Conservation (phyloP, 768 basidiomycete species). For the Rhizopogon sp. region DNA sequence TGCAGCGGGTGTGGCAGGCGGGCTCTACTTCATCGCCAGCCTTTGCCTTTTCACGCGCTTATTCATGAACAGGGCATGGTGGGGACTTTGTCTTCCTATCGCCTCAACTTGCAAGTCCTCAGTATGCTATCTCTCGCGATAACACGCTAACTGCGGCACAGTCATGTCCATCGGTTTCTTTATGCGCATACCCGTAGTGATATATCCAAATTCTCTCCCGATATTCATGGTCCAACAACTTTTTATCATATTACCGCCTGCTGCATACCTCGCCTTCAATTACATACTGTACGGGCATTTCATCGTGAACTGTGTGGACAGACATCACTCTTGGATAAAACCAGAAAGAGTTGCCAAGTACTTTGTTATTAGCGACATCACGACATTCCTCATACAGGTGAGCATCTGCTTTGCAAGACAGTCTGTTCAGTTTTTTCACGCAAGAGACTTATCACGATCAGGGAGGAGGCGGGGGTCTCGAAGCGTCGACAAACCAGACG, state of each 20-base stretch:
- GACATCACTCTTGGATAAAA: conserved; percentile 16
- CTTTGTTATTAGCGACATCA: conserved; percentile 23
- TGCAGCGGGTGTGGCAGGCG: conserved; percentile 17
- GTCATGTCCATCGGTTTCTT: conserved; percentile 17
- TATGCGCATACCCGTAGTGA: conserved; percentile 13
- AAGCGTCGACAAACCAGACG: conserved; percentile 3
- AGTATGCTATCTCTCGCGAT: too few relatives aligned
- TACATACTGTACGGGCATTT: conserved; percentile 29
- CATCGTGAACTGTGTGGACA: conserved; percentile 11
- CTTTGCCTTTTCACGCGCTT: conserved; percentile 14
- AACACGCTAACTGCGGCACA: background rate
- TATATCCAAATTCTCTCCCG: conserved; percentile 15
- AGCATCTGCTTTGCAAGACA: background rate
- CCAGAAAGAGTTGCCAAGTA: conserved; percentile 19
- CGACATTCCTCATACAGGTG: conserved; percentile 25
- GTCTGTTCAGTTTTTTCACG: background rate
- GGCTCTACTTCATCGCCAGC: conserved; percentile 13
- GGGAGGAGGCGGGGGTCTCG: conserved; percentile 19
- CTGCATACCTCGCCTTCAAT: conserved; percentile 27
- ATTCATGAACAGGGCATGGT: conserved; percentile 19
- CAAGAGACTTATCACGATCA: background rate
- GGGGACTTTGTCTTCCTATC: conserved; percentile 28
- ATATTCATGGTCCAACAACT: conserved; percentile 14
- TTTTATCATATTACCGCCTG: conserved; percentile 21
- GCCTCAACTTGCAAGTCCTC: conserved; percentile 15